These are phyloP conservation scores for Aspergillus sp. DNA, from an alignment of 2,329 filamentous ascomycete genomes.

Conservation along the genomic window DNA sequence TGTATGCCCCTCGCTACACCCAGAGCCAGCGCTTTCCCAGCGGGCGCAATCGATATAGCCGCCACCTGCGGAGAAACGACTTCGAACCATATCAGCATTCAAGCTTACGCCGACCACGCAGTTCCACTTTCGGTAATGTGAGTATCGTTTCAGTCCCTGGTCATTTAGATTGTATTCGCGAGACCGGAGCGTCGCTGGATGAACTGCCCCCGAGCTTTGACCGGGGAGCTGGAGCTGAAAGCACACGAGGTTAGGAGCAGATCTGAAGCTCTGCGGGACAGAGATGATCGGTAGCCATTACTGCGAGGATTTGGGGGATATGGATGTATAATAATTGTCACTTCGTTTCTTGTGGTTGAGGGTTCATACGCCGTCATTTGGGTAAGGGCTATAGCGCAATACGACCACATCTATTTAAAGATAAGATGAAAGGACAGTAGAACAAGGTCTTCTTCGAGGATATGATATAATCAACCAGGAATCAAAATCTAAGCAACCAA, in stretches of 20 bases:
- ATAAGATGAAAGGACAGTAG: neutral
- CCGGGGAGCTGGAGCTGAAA: neutral
- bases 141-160: conserved; percentile 23
- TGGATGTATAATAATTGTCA: neutral
- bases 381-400: neutral
- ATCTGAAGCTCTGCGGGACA: neutral
- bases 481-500: neutral
- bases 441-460: neutral
- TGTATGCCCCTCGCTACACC: conserved; percentile 30
- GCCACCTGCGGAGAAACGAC: conserved; percentile 36
- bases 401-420: neutral
- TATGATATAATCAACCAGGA: neutral
- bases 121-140: conserved; percentile 35
- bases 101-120: conserved; percentile 40
- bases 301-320: neutral
- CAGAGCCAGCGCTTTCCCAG: conserved; percentile 33
- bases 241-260: neutral
- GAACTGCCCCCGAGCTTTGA: conserved; percentile 17
- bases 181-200: conserved; percentile 35
- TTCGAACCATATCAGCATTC: conserved; percentile 26
- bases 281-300: neutral
- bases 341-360: neutral
- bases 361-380: neutral
- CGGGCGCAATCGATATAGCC: conserved; percentile 24
- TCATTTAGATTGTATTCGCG: conserved; percentile 37